These are phyloP conservation scores for Nigrospora osmanthi DNA, from an alignment of 2,329 filamentous ascomycete species.

Conservation along the genomic window DNA sequence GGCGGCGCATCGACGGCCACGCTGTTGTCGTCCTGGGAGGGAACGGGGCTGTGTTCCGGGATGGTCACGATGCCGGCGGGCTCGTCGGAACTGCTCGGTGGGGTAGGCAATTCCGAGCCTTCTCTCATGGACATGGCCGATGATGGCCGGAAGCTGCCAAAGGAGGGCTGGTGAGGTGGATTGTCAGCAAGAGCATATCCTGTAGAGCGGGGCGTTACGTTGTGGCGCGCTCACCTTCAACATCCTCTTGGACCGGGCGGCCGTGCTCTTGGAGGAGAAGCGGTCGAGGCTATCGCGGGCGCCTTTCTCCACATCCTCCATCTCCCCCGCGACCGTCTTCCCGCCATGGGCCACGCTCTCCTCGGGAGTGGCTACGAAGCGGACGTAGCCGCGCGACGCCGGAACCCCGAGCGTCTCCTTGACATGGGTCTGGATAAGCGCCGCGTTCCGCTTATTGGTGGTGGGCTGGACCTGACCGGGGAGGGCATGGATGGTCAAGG, in stretches of 20 bases:
- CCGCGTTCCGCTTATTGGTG: conserved; percentile 74
- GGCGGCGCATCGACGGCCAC: conserved; percentile 12
- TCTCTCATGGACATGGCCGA: conserved; percentile 7
- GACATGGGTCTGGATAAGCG: conserved; percentile 70
- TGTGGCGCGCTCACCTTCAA: conserved; percentile 1
- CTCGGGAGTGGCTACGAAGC: conserved; percentile 62
- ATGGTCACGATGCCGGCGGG: conserved; percentile 17
- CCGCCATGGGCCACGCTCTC: conserved; percentile 66
- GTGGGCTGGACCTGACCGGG: conserved; percentile 60
- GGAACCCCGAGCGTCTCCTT: conserved; percentile 61
- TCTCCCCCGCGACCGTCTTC: conserved; percentile 60
- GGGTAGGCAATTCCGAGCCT: conserved; percentile 13
- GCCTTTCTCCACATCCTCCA: conserved; percentile 47
- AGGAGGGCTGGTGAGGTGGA: conserved; percentile 13
- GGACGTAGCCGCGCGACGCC: conserved; percentile 60
- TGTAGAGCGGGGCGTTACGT: conserved; percentile 2
- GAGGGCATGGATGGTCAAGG: conserved; percentile 65
- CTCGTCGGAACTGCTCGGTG: conserved; percentile 17
- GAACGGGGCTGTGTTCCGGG: conserved; percentile 7
- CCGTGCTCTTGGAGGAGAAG: conserved; percentile 1
- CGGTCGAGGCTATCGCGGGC: conserved; percentile 10
- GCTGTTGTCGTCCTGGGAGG: conserved; percentile 15
- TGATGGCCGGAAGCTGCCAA: conserved; percentile 20
- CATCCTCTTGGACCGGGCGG: conserved; percentile 1
- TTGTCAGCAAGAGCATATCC: background rate